phyloP scores from a whole-genome alignment of 2,329 filamentous ascomycete genomes.

The Fusarium napiforme region DNA sequence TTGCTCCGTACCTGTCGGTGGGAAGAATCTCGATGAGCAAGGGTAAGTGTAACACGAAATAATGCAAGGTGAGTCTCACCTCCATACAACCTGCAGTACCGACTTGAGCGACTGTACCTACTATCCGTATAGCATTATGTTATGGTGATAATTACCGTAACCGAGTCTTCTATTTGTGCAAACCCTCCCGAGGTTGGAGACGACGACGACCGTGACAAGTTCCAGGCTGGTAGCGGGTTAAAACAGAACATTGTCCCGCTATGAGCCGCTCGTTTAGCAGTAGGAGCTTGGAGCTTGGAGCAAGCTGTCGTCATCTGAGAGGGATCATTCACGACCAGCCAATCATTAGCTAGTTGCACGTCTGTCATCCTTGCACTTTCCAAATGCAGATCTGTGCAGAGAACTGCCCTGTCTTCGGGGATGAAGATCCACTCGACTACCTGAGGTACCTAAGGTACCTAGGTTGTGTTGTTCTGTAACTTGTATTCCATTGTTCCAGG shows the following conservation, averaged over 20 bases:
- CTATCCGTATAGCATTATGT: too few relatives aligned
- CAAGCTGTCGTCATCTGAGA: conserved; percentile 37
- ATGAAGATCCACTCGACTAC: conserved; percentile 7
- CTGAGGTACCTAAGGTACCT: background rate
- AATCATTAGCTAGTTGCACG: conserved; percentile 28
- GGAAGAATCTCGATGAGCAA: conserved; percentile 25
- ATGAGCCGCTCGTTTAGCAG: conserved; percentile 24
- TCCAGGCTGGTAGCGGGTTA: background rate
- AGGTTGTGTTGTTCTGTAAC: background rate
- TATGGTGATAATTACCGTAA: background rate
- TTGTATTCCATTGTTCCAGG: background rate
- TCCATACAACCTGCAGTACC: too few relatives aligned
- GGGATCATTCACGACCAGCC: conserved; percentile 28
- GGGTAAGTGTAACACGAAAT: background rate
- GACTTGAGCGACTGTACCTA: background rate
- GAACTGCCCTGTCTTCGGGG: background rate
- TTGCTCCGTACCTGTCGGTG: background rate
- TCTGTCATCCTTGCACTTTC: conserved; percentile 26
- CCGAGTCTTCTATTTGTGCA: background rate
- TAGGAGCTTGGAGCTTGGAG: conserved; percentile 6
- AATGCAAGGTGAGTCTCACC: background rate
- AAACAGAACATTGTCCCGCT: conserved; percentile 6
- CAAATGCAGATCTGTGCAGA: conserved; percentile 33
- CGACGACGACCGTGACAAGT: background rate
- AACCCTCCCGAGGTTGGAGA: background rate